Evolutionary conservation across 2,329 filamentous ascomycete species (phyloP), one percentile per base, ranked within the genome.

Genomic region (Diplodia intermedia): DNA sequence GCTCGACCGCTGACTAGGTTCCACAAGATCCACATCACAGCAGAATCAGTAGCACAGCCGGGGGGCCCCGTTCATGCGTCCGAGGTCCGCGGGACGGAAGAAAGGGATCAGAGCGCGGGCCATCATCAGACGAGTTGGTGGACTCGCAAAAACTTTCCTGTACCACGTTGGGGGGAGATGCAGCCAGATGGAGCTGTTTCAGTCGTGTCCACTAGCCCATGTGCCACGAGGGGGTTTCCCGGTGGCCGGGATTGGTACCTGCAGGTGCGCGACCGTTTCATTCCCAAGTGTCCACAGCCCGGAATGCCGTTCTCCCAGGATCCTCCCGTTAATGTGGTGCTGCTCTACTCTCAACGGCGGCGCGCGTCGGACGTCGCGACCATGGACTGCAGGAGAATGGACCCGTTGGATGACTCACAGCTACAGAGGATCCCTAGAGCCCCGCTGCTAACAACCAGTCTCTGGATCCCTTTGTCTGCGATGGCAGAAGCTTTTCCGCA

Each of bases 201-300:
- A 52, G 43, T 52, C 29, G 8, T 26, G 43, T 43, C 47, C 52
- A n/a, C 60, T 29, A 33, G 31, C 31, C 31, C 26, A 33, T n/a
- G 47, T 63, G 60, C 60, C 60, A 63, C 60, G 60, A 63, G 60
- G 60, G n/a, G 7, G 23, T 26, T 31, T 26, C 57, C 60, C 60
- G 31, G 31, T 29, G 50, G 52, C 60, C 60, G 15, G 60, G 60
- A 3, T 63, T n/a, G 11, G 60, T 52, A 36, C 60, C 60, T 63
- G 60, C 60, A 63, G 43, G 52, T 31, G 47, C 47, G 43, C 47
- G 60, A 20, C 60, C 60, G 60, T 63, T 63, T 63, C 60, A 52
- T 63, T 63, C 43, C 43, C 15, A 26, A 26, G 15, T 29, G 23
- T 26, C 56, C 6, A 38, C 60, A 9, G 18, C 43, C 12, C 36